Evolutionary conservation across 257 asterid genomes (phyloP).

Genomic region (Fraxinus anomala): DNA sequence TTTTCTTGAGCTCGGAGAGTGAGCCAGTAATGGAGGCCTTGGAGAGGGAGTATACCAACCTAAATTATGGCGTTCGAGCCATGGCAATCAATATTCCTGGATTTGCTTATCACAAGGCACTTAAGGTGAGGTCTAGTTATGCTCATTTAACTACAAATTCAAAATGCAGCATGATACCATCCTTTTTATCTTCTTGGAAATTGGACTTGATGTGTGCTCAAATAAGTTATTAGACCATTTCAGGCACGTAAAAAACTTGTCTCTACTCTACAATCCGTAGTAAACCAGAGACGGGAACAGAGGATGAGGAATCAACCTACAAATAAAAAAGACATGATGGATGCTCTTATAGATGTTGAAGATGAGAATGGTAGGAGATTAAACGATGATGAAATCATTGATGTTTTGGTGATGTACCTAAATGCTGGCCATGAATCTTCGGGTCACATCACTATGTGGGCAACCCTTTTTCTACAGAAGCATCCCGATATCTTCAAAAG

Average conservation of each 20-base stretch:
- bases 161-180: too few relatives aligned
- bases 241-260: slow-evolving; percentile 86
- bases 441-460: slow-evolving; percentile 91
- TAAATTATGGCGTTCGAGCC: slow-evolving; percentile 80
- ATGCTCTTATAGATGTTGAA: slow-evolving; percentile 59
- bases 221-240: slow-evolving; percentile 1
- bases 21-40: slow-evolving; percentile 63
- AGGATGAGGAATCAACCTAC: slow-evolving; percentile 26
- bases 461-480: slow-evolving; percentile 62
- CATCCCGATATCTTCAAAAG: slow-evolving; percentile 57
- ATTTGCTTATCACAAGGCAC: slow-evolving; percentile 75
- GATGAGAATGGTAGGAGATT: slow-evolving; percentile 69
- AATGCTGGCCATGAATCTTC: slow-evolving; percentile 99
- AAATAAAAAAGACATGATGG: slow-evolving; percentile 80
- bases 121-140: slow-evolving; percentile 55
- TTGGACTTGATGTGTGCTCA: too few relatives aligned
- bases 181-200: too few relatives aligned
- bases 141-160: not conserved
- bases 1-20: slow-evolving; percentile 76
- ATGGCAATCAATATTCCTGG: slow-evolving; percentile 89
- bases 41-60: slow-evolving; percentile 72
- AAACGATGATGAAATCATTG: slow-evolving; percentile 83
- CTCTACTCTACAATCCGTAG: slow-evolving; percentile 54
- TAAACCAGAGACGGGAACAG: slow-evolving; percentile 56
- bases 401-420: slow-evolving; percentile 80